phyloP scores from a whole-genome alignment of 2,329 filamentous ascomycete genomes.

The Trichoderma asperellum region DNA sequence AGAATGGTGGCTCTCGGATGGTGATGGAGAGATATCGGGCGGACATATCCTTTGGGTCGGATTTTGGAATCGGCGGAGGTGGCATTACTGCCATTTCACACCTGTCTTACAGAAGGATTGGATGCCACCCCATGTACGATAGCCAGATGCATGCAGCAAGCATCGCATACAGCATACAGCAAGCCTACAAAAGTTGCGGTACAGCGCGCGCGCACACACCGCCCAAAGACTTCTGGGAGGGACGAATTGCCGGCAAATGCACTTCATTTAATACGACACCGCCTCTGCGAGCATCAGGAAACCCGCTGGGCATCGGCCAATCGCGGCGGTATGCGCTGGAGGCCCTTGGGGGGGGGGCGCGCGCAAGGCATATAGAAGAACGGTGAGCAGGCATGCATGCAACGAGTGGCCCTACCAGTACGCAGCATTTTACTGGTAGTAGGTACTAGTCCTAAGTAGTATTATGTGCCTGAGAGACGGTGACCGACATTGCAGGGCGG shows the following conservation, averaged over 20 bases:
- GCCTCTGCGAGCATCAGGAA: constrained; percentile 26
- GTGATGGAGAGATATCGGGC: not conserved
- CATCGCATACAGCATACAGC: constrained; percentile 10
- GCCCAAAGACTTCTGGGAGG: not conserved
- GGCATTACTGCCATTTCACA: not conserved
- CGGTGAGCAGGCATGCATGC: constrained; percentile 14
- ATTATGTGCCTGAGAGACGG: constrained; percentile 23
- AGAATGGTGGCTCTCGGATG: not conserved
- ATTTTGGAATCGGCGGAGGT: constrained; percentile 3
- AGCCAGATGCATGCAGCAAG: constrained; percentile 10
- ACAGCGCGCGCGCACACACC: constrained; percentile 3
- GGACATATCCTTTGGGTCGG: constrained; percentile 16
- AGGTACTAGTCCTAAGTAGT: not conserved
- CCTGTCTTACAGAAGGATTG: not conserved
- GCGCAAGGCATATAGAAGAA: constrained; percentile 18
- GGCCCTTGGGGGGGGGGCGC: too few species aligned
- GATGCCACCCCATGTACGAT: constrained; percentile 17
- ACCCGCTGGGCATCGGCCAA: constrained; percentile 9
- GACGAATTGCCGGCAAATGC: constrained; percentile 25
- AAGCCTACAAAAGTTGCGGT: not conserved
- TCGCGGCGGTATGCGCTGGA: constrained; percentile 14
- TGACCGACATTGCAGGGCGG: constrained; percentile 9
- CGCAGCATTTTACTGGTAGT: not conserved
- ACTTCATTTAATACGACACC: constrained; percentile 21
- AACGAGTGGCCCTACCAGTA: not conserved